A percentile compares a stretch with the other conserved stretches of the same genome.
Conservation (phyloP, 2,329 filamentous ascomycete species). For the Emmonsiellopsis sp. region DNA sequence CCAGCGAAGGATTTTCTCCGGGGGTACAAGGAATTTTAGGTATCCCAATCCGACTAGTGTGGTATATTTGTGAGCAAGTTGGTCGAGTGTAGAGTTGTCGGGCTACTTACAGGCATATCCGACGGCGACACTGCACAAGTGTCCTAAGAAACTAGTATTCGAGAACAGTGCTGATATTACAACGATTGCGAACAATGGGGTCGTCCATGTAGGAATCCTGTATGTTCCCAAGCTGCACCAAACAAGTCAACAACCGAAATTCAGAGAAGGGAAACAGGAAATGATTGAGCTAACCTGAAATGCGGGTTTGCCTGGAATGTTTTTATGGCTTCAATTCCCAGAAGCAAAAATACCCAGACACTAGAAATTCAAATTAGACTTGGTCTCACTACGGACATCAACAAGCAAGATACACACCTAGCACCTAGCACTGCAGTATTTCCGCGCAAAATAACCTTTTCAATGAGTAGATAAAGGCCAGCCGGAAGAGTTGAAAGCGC, state of each 20-base stretch:
- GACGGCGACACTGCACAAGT: slow-evolving; percentile 70
- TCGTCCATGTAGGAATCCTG: slow-evolving; percentile 85
- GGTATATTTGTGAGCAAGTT: slow-evolving; percentile 1
- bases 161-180: slow-evolving; percentile 69
- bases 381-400: background rate
- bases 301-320: slow-evolving; percentile 73
- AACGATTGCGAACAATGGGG: slow-evolving; percentile 67
- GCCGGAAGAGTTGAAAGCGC: slow-evolving; percentile 75
- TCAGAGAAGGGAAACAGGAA: background rate
- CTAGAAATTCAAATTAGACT: slow-evolving; percentile 35
- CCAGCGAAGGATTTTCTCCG: slow-evolving; percentile 78
- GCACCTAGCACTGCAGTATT: slow-evolving; percentile 73
- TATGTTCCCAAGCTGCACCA: slow-evolving; percentile 44
- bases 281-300: slow-evolving; percentile 44
- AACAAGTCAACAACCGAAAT: slow-evolving; percentile 9
- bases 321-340: slow-evolving; percentile 77
- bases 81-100: background rate
- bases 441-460: slow-evolving; percentile 59
- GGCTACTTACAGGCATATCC: slow-evolving; percentile 69
- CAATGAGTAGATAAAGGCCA: slow-evolving; percentile 67
- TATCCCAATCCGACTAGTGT: slow-evolving; percentile 69
- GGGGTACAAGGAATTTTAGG: slow-evolving; percentile 79
- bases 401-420: slow-evolving; percentile 48
- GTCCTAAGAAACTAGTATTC: slow-evolving; percentile 73
- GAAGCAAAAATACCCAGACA: slow-evolving; percentile 84